These are phyloP conservation scores for Alternaria novae-zelandiae DNA, from an alignment of 2,329 filamentous ascomycete genomes.

Conservation along the genomic window DNA sequence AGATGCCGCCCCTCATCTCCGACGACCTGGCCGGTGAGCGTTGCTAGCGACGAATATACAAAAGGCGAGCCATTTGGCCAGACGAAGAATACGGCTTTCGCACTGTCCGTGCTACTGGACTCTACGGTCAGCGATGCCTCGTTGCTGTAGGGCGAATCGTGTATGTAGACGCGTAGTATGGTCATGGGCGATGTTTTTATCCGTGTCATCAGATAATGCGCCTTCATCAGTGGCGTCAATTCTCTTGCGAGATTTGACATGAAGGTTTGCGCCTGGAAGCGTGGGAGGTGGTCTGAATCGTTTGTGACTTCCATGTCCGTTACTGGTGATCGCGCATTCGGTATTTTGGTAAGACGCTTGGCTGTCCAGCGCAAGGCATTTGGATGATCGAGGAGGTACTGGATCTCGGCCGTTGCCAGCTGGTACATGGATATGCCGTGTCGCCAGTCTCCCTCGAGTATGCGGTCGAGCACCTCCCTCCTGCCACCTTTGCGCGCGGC, in stretches of 20 bases:
- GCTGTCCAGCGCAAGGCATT: conserved; percentile 61
- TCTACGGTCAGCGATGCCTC: conserved; percentile 49
- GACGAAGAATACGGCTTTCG: conserved; percentile 77
- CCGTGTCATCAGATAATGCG: conserved; percentile 81
- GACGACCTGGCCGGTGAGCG: conserved; percentile 43
- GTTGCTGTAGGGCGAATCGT: conserved; percentile 79
- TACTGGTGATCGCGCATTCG: conserved; percentile 31
- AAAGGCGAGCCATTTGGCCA: conserved; percentile 82
- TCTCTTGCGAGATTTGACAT: conserved; percentile 76
- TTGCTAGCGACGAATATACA: conserved; percentile 68
- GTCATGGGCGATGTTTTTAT: conserved; percentile 72
- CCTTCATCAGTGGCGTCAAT: conserved; percentile 79
- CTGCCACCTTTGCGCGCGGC: conserved; percentile 57
- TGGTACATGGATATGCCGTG: conserved; percentile 62
- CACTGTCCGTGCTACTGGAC: conserved; percentile 59
- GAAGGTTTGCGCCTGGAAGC: conserved; percentile 82
- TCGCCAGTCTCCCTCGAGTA: conserved; percentile 64
- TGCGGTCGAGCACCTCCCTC: conserved; percentile 62
- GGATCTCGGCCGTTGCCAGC: conserved; percentile 62
- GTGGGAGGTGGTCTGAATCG: conserved; percentile 59
- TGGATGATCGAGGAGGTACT: conserved; percentile 61
- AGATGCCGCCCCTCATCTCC: conserved; percentile 60
- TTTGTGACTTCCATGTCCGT: conserved; percentile 48
- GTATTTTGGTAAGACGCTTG: conserved; percentile 52
- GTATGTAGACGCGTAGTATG: conserved; percentile 77